Conservation (phyloP, 2,329 filamentous ascomycete species). For the Nectriaceae sp. region DNA sequence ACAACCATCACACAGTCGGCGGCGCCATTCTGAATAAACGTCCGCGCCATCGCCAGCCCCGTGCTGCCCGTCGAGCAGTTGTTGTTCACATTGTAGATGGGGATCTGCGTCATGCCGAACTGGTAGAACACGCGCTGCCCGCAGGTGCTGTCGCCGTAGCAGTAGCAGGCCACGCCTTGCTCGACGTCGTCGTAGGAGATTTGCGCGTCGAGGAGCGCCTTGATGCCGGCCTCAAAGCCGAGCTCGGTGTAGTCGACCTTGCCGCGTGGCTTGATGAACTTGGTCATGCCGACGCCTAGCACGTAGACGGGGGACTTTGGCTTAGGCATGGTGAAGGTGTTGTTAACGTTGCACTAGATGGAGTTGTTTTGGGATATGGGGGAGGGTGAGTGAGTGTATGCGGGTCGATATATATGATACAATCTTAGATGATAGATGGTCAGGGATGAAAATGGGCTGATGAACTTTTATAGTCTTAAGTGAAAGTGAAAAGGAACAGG, state of each 20-base stretch:
- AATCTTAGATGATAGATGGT: no score
- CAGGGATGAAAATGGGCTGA: not conserved
- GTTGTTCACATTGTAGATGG: slow-evolving; percentile 98
- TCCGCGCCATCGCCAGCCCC: slow-evolving; percentile 80
- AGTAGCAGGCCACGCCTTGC: slow-evolving; percentile 95
- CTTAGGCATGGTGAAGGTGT: slow-evolving; percentile 45
- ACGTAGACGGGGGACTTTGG: slow-evolving; percentile 71
- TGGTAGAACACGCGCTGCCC: slow-evolving; percentile 98
- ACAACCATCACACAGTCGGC: slow-evolving; percentile 89
- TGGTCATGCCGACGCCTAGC: slow-evolving; percentile 97
- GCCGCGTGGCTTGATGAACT: slow-evolving; percentile 95
- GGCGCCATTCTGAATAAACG: slow-evolving; percentile 75
- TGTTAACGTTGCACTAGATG: slow-evolving; percentile 1
- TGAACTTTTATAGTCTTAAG: not conserved
- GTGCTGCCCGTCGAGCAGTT: slow-evolving; percentile 97
- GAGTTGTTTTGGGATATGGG: no score
- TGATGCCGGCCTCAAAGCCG: slow-evolving; percentile 88
- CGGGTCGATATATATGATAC: no score
- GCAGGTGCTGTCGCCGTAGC: slow-evolving; percentile 93
- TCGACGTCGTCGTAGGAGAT: slow-evolving; percentile 98
- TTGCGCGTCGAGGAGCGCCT: slow-evolving; percentile 81
- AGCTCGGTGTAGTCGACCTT: slow-evolving; percentile 95
- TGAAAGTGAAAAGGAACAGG: not conserved
- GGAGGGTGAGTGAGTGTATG: no score
- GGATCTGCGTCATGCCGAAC: slow-evolving; percentile 95